A percentile compares a stretch with the other conserved stretches of the same genome.
Evolutionary conservation across 208 protist genomes (phyloP).

Genomic region (Wallacemonas sp.): DNA sequence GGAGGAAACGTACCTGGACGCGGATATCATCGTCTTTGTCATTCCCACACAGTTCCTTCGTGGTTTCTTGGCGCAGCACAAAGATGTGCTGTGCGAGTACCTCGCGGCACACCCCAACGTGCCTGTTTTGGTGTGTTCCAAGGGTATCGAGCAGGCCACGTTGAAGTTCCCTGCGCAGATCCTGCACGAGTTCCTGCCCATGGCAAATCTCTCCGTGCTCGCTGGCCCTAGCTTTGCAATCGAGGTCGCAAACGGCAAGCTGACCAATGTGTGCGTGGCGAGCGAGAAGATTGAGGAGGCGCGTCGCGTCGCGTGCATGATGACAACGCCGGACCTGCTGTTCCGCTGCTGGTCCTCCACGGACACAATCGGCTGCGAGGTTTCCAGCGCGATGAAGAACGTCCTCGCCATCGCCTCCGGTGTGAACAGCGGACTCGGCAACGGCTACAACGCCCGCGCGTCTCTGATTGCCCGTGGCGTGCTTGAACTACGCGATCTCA

Average conservation of each 20-base stretch:
- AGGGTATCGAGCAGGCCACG: slow-evolving; percentile 84
- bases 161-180: slow-evolving; percentile 84
- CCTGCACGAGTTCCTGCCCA: slow-evolving; percentile 68
- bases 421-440: slow-evolving; percentile 61
- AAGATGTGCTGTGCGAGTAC: slow-evolving; percentile 33
- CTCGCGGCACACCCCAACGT: slow-evolving; percentile 33
- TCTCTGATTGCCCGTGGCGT: slow-evolving; percentile 81
- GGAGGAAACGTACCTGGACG: slow-evolving; percentile 38
- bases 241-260: slow-evolving; percentile 77
- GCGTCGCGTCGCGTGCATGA: slow-evolving; percentile 68
- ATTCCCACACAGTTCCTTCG: slow-evolving; percentile 89
- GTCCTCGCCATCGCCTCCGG: slow-evolving; percentile 89
- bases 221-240: slow-evolving; percentile 89
- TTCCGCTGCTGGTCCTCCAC: slow-evolving; percentile 86
- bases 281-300: slow-evolving; percentile 54
- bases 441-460: slow-evolving; percentile 75
- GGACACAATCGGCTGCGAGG: slow-evolving; percentile 86
- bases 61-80: slow-evolving; percentile 66
- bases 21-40: slow-evolving; percentile 80
- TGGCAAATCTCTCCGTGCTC: slow-evolving; percentile 60
- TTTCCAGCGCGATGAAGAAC: slow-evolving; percentile 91
- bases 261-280: slow-evolving; percentile 81
- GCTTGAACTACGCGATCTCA: slow-evolving; percentile 86
- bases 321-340: slow-evolving; percentile 61
- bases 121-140: slow-evolving; percentile 74